A percentile compares a stretch with the other conserved stretches of the same genome.
phyloP scores from a whole-genome alignment of 1,139 yeast genomes.

The Nakaseomyces bracarensis region DNA sequence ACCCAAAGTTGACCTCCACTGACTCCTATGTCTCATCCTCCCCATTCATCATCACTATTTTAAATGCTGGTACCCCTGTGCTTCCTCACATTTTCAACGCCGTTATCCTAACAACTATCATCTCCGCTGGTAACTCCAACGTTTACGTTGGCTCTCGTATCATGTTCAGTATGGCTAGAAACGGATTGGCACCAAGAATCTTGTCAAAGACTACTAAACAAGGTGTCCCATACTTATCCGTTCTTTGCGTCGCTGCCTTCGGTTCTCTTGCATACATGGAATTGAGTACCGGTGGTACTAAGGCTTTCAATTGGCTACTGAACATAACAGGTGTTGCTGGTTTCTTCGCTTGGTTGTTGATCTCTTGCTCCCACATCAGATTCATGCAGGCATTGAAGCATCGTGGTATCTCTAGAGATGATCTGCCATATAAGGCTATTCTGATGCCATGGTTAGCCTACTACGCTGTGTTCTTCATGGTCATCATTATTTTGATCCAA shows the following conservation, averaged over 20 bases:
- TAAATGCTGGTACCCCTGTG: constrained; percentile 61
- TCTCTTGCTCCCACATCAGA: constrained; percentile 55
- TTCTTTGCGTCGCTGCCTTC: constrained; percentile 48
- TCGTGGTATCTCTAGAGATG: constrained; percentile 54
- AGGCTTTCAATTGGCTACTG: constrained; percentile 77
- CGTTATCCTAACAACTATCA: constrained; percentile 56
- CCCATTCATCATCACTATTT: constrained; percentile 60
- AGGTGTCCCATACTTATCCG: constrained; percentile 65
- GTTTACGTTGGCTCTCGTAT: constrained; percentile 72
- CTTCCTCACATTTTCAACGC: constrained; percentile 71
- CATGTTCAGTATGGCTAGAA: constrained; percentile 55
- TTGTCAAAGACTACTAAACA: constrained; percentile 45
- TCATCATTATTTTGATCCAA: constrained; percentile 51
- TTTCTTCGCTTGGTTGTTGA: constrained; percentile 65
- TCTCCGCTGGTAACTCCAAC: constrained; percentile 78
- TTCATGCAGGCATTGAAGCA: constrained; percentile 54
- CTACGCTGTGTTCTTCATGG: constrained; percentile 41
- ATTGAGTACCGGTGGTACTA: constrained; percentile 45
- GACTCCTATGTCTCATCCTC: constrained; percentile 53
- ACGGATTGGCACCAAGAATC: constrained; percentile 52
- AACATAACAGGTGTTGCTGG: constrained; percentile 76
- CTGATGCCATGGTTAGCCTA: constrained; percentile 60
- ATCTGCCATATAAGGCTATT: constrained; percentile 55
- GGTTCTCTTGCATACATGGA: constrained; percentile 67
- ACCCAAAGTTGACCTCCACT: constrained; percentile 43